Conservation (phyloP, 768 basidiomycete species). For the Neoboletus brunneissimus region DNA sequence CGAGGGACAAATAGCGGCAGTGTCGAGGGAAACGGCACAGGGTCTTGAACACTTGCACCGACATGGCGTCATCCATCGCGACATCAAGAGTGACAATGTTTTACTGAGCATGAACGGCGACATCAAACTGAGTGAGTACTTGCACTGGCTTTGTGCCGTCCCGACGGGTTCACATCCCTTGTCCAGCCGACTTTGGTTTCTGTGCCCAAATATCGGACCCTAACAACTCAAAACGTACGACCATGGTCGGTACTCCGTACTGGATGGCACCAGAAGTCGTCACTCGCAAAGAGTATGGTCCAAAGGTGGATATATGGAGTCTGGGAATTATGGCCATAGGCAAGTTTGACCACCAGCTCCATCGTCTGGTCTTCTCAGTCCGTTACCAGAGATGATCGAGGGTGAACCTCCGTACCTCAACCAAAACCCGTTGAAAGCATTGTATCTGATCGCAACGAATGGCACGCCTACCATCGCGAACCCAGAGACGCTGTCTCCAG, state of each 20-base stretch:
- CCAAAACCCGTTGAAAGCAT: constrained; percentile 93
- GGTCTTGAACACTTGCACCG: constrained; percentile 93
- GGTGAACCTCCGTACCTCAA: constrained; percentile 96
- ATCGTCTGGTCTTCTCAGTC: constrained; percentile 5
- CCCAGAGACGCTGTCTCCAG: constrained; percentile 67
- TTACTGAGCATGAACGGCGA: constrained; percentile 89
- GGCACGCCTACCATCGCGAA: constrained; percentile 96
- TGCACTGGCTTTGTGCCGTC: background rate
- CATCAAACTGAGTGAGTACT: constrained; percentile 90
- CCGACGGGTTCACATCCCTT: constrained; percentile 1
- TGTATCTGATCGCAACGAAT: constrained; percentile 98
- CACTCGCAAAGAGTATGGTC: constrained; percentile 95
- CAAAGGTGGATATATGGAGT: constrained; percentile 98
- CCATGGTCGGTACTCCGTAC: constrained; percentile 98
- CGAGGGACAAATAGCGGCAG: constrained; percentile 97
- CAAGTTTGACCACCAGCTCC: constrained; percentile 33
- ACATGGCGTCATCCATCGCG: constrained; percentile 97
- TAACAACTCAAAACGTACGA: constrained; percentile 89
- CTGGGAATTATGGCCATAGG: constrained; percentile 96
- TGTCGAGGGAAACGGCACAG: constrained; percentile 88
- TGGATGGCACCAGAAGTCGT: constrained; percentile 99
- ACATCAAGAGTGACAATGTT: constrained; percentile 99
- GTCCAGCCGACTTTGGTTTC: constrained; percentile 94
- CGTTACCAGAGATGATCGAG: constrained; percentile 86
- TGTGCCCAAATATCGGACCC: constrained; percentile 93